These are phyloP conservation scores for Trichocomaceae sp. DNA, from an alignment of 2,329 filamentous ascomycete species.

Conservation along the genomic window DNA sequence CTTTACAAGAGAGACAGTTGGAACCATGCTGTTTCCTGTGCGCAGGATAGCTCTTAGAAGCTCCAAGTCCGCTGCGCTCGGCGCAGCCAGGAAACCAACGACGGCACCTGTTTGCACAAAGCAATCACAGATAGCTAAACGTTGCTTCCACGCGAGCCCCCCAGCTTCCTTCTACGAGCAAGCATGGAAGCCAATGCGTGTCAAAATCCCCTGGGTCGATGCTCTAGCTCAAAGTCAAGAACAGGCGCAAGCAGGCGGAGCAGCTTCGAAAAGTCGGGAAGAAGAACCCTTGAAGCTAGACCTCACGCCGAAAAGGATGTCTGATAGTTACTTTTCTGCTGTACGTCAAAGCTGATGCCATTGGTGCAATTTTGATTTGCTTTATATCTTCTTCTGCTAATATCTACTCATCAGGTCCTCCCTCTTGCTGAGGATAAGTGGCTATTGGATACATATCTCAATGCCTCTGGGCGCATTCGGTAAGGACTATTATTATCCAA, in stretches of 20 bases:
- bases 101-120: neutral
- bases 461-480: slow-evolving; percentile 67
- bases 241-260: slow-evolving; percentile 25
- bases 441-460: slow-evolving; percentile 71
- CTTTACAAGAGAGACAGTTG: neutral
- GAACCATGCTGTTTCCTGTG: slow-evolving; percentile 5
- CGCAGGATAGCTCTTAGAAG: slow-evolving; percentile 9
- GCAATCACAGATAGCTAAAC: neutral
- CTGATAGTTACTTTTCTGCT: slow-evolving; percentile 62
- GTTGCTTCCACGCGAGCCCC: slow-evolving; percentile 26
- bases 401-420: slow-evolving; percentile 45
- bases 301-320: slow-evolving; percentile 61
- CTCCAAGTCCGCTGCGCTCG: slow-evolving; percentile 1
- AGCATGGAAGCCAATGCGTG: slow-evolving; percentile 45
- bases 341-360: slow-evolving; percentile 35
- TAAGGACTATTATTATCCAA: slow-evolving; percentile 19
- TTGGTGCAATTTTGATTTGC: slow-evolving; percentile 12
- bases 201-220: slow-evolving; percentile 63
- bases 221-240: slow-evolving; percentile 52
- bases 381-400: neutral
- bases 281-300: slow-evolving; percentile 43
- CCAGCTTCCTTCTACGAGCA: slow-evolving; percentile 24
- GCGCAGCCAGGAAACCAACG: neutral
- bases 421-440: slow-evolving; percentile 68
- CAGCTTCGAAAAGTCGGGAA: slow-evolving; percentile 11